Evolutionary conservation across 2,329 filamentous ascomycete species (phyloP), one percentile per base, ranked within the genome.

Genomic region (Emericellopsis cladophorae): DNA sequence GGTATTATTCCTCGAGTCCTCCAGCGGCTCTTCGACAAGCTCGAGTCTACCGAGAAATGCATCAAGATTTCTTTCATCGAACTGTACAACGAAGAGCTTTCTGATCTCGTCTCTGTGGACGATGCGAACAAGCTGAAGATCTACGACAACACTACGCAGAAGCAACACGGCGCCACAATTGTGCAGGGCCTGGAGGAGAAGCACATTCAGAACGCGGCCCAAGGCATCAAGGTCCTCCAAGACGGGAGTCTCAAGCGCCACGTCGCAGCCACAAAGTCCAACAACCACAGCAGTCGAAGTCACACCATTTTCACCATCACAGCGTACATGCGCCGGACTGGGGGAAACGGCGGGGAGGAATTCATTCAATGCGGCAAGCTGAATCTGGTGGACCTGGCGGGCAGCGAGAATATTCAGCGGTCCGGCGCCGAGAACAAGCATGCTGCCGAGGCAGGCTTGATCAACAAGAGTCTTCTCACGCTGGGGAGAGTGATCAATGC

Each of bases 251-350:
- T 92, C 63, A 94, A 89, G 61, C 83, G 92, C 39, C 92, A 98
- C 61, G 92, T 98, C n/a, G 93, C 92, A 6, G 88, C 93, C 4
- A 98, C 92, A n/a, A 96, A 96, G 62, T 98, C 92, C 74, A 98
- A 98, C 58, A 92, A 98, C 53, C 76, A 96, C 42, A 95, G 89
- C 62, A 95, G 89, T 52, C 80, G 92, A 59, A 95, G 89, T 66
- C 93, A 98, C 56, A 98, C 92, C 0, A 84, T 98, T 18, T 98
- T 98, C 56, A 96, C 92, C 7, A 85, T 98, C 45, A 95, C 90
- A 1, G 85, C 89, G 1, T 87, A 89, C 55, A 81, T 88, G 53
- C 95, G 94, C 61, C 81, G 83, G 46, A 77, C 77, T 1, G 77
- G 78, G 3, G 85, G 93, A 37, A 79, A 82, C 45, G 89, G 88